A percentile compares a stretch with the other conserved stretches of the same genome.
These are phyloP conservation scores for Xylaria sp. DNA, from an alignment of 2,329 filamentous ascomycete species.

Conservation along the genomic window DNA sequence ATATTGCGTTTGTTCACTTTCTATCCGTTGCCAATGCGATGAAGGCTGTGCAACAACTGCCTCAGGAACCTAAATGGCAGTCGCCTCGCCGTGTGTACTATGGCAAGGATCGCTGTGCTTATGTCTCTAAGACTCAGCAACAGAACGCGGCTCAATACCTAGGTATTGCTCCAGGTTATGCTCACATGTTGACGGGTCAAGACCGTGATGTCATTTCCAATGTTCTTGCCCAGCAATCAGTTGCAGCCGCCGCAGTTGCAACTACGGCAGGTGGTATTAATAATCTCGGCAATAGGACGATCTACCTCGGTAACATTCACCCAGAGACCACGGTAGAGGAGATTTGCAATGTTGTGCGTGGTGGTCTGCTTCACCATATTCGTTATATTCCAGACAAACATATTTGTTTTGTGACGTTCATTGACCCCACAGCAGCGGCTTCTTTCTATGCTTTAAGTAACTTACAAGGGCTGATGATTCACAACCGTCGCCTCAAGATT, in stretches of 20 bases:
- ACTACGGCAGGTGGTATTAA: conserved; percentile 97
- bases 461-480: conserved; percentile 97
- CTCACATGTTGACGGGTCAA: conserved; percentile 93
- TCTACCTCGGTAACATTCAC: conserved; percentile 98
- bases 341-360: conserved; percentile 98
- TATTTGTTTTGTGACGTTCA: conserved; percentile 99
- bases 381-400: conserved; percentile 99
- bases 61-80: conserved; percentile 97
- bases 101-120: conserved; percentile 97
- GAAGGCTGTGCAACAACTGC: conserved; percentile 96
- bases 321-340: conserved; percentile 99
- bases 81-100: conserved; percentile 96
- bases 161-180: conserved; percentile 95
- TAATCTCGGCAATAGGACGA: conserved; percentile 96
- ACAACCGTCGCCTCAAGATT: conserved; percentile 97
- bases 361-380: conserved; percentile 95
- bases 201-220: conserved; percentile 97
- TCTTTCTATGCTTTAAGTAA: conserved; percentile 99
- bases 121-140: conserved; percentile 99
- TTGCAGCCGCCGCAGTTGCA: conserved; percentile 94
- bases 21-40: conserved; percentile 95
- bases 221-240: conserved; percentile 95
- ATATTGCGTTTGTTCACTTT: conserved; percentile 97
- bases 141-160: conserved; percentile 99
- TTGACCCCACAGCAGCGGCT: conserved; percentile 95